phyloP scores from a whole-genome alignment of 1,139 yeast species.

The Scheffersomyces parashehatae region DNA sequence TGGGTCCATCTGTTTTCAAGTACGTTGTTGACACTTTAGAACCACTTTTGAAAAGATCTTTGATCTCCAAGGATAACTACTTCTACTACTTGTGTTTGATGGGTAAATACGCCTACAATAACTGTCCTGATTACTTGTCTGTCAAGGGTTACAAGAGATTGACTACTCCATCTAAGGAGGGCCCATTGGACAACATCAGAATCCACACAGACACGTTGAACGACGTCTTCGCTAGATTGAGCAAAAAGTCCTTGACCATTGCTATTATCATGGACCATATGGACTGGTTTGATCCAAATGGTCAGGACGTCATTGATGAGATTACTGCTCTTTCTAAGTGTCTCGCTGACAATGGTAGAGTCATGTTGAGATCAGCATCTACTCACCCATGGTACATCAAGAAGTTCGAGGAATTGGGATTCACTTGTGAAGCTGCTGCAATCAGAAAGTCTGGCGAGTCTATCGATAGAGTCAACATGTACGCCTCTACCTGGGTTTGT shows the following conservation, averaged over 20 bases:
- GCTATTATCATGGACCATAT: conserved; percentile 89
- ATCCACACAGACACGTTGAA: conserved; percentile 78
- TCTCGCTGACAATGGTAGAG: conserved; percentile 67
- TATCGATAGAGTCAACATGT: conserved; percentile 83
- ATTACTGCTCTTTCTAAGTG: conserved; percentile 65
- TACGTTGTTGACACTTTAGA: conserved; percentile 79
- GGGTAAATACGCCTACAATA: conserved; percentile 60
- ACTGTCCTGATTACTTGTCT: conserved; percentile 78
- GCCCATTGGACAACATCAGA: conserved; percentile 66
- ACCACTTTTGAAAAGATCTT: conserved; percentile 64
- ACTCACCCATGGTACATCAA: conserved; percentile 74
- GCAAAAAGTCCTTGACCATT: conserved; percentile 63
- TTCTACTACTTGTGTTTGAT: conserved; percentile 70
- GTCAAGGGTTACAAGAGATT: conserved; percentile 55
- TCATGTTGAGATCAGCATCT: conserved; percentile 75
- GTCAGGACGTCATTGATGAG: conserved; percentile 64
- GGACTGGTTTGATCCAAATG: conserved; percentile 83
- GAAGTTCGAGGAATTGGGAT: conserved; percentile 67
- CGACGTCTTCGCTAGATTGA: conserved; percentile 69
- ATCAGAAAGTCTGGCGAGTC: conserved; percentile 61
- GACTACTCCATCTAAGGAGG: conserved; percentile 22
- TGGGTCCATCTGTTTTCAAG: conserved; percentile 68
- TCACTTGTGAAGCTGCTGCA: conserved; percentile 67
- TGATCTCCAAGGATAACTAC: conserved; percentile 72
- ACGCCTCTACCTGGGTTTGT: conserved; percentile 86